phyloP scores from a whole-genome alignment of 495 filamentous ascomycete genomes.

The Penicillium paxilli region DNA sequence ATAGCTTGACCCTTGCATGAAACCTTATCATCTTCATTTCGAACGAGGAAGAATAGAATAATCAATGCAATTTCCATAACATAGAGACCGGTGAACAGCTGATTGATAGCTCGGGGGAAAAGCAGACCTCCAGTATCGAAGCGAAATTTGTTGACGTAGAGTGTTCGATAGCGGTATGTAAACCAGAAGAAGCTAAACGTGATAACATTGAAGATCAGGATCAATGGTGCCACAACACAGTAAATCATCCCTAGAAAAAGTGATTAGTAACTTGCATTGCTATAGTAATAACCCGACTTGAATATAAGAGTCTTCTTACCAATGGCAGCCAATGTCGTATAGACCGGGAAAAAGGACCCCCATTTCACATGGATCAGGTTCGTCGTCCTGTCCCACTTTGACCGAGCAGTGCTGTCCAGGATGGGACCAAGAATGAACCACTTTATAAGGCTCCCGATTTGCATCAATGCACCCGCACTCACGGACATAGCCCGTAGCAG shows the following conservation, averaged over 20 bases:
- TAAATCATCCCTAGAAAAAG: slow-evolving; percentile 74
- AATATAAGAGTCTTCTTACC: slow-evolving; percentile 49
- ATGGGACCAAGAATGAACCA: slow-evolving; percentile 81
- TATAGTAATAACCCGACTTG: too few species aligned
- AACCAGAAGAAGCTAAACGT: slow-evolving; percentile 96
- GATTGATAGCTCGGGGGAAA: slow-evolving; percentile 92
- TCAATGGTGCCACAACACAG: slow-evolving; percentile 84
- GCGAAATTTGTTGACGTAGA: slow-evolving; percentile 90
- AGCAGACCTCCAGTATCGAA: slow-evolving; percentile 92
- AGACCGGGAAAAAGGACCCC: slow-evolving; percentile 93
- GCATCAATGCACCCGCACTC: slow-evolving; percentile 87
- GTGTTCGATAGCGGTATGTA: slow-evolving; percentile 92
- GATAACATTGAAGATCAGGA: slow-evolving; percentile 89
- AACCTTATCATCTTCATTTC: slow-evolving; percentile 57
- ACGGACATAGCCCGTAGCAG: slow-evolving; percentile 88
- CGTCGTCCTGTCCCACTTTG: slow-evolving; percentile 86
- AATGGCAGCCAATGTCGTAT: slow-evolving; percentile 93
- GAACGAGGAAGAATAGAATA: slow-evolving; percentile 86
- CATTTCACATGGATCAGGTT: slow-evolving; percentile 76
- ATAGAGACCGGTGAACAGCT: slow-evolving; percentile 92
- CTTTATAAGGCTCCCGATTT: slow-evolving; percentile 70
- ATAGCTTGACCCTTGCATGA: slow-evolving; percentile 80
- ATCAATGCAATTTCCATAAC: slow-evolving; percentile 91
- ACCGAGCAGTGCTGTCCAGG: slow-evolving; percentile 81
- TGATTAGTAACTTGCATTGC: background rate